These are phyloP conservation scores for Arxiozyma telluris DNA, from an alignment of 1,139 yeast genomes.

Conservation along the genomic window DNA sequence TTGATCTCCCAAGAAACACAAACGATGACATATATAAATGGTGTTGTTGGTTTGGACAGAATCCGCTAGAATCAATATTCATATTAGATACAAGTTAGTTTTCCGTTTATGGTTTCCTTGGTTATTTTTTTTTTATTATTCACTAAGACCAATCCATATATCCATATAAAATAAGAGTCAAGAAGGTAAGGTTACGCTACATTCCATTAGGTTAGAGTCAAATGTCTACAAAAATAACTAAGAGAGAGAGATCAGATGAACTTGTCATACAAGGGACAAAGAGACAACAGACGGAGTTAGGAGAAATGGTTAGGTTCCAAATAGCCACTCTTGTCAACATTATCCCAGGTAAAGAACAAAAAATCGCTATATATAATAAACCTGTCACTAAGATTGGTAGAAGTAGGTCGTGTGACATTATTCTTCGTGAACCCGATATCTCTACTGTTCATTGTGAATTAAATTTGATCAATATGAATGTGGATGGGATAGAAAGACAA, in stretches of 20 bases:
- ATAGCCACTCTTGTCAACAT: conserved; percentile 23
- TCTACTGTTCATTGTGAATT: conserved; percentile 60
- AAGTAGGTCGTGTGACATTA: conserved; percentile 54
- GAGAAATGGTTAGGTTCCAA: conserved; percentile 35
- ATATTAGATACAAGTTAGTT: too few species aligned
- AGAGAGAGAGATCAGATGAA: conserved; percentile 16
- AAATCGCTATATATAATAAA: conserved; percentile 13
- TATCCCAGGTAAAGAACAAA: conserved; percentile 29
- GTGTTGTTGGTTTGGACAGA: too few species aligned
- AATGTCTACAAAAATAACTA: conserved; percentile 3
- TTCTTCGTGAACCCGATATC: conserved; percentile 48
- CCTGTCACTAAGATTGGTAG: conserved; percentile 40
- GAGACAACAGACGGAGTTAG: conserved; percentile 21
- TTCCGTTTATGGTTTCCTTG: too few species aligned
- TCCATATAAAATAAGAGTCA: too few species aligned
- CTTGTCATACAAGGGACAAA: conserved; percentile 6
- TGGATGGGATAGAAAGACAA: conserved; percentile 34
- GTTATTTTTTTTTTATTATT: too few species aligned
- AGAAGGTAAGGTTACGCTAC: neutral
- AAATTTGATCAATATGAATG: conserved; percentile 32
- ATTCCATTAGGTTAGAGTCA: neutral
- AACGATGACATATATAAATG: too few species aligned
- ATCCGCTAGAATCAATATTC: too few species aligned
- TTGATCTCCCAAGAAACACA: too few species aligned
- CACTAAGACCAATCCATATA: too few species aligned